Evolutionary conservation across 108 stramenopile species (phyloP), one percentile per base, ranked within the genome.

Genomic region (Skeletonema grethae): DNA sequence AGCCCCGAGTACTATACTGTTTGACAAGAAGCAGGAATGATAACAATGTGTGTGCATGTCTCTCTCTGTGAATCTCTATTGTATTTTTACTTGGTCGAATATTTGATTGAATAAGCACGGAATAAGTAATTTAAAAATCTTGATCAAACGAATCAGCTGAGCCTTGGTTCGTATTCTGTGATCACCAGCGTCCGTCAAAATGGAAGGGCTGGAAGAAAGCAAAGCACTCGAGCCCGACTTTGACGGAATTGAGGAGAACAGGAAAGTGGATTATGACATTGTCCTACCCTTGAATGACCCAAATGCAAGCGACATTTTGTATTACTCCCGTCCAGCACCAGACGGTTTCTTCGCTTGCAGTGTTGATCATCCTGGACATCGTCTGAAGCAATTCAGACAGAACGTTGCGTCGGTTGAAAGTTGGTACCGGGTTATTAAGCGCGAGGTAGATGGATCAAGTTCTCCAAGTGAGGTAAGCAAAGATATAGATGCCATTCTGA

Each of bases 341-440:
- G 9, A 2, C 3, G 15, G 41, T 3, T 43, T 43, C 41, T 43
- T 43, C n/a, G 2, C 41, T 43, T 43, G 41, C n/a, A n/a, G n/a
- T n/a, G n/a, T n/a, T n/a, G n/a, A n/a, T n/a, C n/a, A n/a, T n/a
- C n/a, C n/a, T n/a, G n/a, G n/a, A n/a, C n/a, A n/a, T n/a, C 91
- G 97, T 8, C 58, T 97, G 50, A 82, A 82, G 66, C 85, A 88
- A 16, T 98, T 92, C 79, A 90, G 95, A 73, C 65, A 65, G 39
- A 96, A 96, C 64, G 87, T 87, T 22, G 77, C 83, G n/a, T 78
- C 88, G 0, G 88, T 94, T 43, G 84, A 83, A 70, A 80, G 67
- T 22, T 77, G 67, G 29, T 94, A 88, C 77, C 61, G 35, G 3
- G 85, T 89, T 45, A 82, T 88, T 29, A 73, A 72, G 58, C 86